Evolutionary conservation across 306 rosid genomes (phyloP), one percentile per base, ranked within the genome.

Genomic region (Dicorynia guianensis): DNA sequence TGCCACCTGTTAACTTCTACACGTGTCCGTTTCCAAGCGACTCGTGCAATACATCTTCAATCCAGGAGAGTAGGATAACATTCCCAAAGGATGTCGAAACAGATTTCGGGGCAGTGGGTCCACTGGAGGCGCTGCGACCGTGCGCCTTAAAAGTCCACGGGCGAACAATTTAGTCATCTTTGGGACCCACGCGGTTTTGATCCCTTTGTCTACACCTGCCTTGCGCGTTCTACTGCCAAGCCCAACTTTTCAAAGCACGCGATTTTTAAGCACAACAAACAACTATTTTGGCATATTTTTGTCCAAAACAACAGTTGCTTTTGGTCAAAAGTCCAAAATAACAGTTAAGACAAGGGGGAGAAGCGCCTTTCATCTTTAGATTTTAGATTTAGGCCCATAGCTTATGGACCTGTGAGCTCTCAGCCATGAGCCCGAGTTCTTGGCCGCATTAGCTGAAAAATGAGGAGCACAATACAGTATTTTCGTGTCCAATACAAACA

Each of bases 141-240:
- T 83, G 81, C 63, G 78, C 66, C 11, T 4, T 30, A 9, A 80
- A 84, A 85, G 89, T 80, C 85, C 78, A 82, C 81, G 25, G 53
- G 5, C 4, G 40, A 52, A 54, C 52, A 65, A 81, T 79, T 74
- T 81, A 43, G 85, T 81, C 85, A 49, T 36, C 35, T 15, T 20
- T 74, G 76, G 92, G 93, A 71, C 90, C 92, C 90, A 88, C 90
- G 73, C 93, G 90, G 62, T 83, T 88, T 78, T 50, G 64, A 35
- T 17, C 71, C 43, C 69, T 64, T 64, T 43, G 30, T 25, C 30
- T 25, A 25, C 30, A 25, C 30, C 30, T 25, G 30, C 30, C 64
- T 30, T 61, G 30, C 17, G 8, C 8, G 44, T 19, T 9, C 8
- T 35, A 44, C 13, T 2, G 13, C 5, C 19, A 10, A 59, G 8